These are phyloP conservation scores for Cyberlindnera nakhonratchasimensis DNA, from an alignment of 805 yeast genomes.

Conservation along the genomic window DNA sequence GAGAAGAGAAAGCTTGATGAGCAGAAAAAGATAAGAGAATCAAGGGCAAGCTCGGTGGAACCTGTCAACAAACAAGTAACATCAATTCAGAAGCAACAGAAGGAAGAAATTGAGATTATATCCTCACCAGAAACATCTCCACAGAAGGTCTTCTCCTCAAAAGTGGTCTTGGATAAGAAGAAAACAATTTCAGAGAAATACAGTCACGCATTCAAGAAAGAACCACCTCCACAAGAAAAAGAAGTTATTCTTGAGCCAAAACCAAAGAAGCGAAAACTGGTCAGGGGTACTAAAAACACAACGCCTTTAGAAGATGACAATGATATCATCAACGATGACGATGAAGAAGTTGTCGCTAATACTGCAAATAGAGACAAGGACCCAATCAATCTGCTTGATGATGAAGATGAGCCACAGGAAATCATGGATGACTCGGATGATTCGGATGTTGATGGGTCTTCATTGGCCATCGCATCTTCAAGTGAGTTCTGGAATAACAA, in stretches of 20 bases:
- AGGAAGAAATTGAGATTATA: conserved; percentile 17
- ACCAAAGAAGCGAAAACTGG: conserved; percentile 36
- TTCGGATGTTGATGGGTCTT: conserved; percentile 41
- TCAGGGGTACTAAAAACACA: conserved; percentile 35
- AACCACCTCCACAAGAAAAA: not conserved
- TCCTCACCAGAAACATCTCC: conserved; percentile 30
- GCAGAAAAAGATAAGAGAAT: conserved; percentile 11
- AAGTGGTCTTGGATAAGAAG: conserved; percentile 35
- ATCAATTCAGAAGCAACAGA: not conserved
- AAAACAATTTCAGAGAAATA: conserved; percentile 35
- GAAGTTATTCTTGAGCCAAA: conserved; percentile 15
- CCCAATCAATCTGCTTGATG: conserved; percentile 21
- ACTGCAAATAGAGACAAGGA: conserved; percentile 5
- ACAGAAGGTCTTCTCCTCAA: conserved; percentile 30
- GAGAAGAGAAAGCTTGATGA: conserved; percentile 28
- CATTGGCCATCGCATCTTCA: conserved; percentile 26
- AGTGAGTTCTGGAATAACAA: conserved; percentile 53
- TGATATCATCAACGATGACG: conserved; percentile 12
- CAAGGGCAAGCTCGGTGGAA: not conserved
- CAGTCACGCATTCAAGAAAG: conserved; percentile 28
- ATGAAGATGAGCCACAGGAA: conserved; percentile 40
- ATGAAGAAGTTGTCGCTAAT: not conserved
- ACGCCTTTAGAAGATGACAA: conserved; percentile 23
- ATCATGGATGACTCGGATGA: conserved; percentile 44
- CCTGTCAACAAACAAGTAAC: not conserved